Conservation (phyloP, 2,329 filamentous ascomycete genomes). For the Beauveria bassiana region DNA sequence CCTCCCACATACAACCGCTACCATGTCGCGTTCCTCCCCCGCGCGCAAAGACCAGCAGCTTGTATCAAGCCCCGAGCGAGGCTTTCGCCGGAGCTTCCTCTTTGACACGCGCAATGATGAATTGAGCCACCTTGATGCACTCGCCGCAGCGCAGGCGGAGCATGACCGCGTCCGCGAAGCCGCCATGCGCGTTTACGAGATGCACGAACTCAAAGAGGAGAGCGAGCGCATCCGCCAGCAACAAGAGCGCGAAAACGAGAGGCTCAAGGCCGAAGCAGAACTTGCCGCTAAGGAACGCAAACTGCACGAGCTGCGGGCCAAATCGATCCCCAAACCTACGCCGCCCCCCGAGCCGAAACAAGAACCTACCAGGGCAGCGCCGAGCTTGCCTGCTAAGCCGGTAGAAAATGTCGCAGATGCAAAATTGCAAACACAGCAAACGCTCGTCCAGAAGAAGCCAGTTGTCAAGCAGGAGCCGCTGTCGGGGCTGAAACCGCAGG, state of each 20-base stretch:
- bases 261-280: conserved; percentile 35
- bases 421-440: neutral
- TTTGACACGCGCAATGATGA: conserved; percentile 54
- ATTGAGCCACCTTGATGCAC: conserved; percentile 54
- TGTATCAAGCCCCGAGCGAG: conserved; percentile 33
- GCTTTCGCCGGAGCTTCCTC: conserved; percentile 53
- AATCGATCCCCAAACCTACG: conserved; percentile 36
- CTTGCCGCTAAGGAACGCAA: conserved; percentile 40
- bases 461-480: conserved; percentile 10
- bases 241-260: conserved; percentile 39
- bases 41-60: conserved; percentile 28
- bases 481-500: conserved; percentile 9
- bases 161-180: conserved; percentile 56
- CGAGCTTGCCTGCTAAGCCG: conserved; percentile 10
- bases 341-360: conserved; percentile 19
- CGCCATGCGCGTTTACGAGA: conserved; percentile 40
- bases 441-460: neutral
- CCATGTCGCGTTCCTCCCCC: conserved; percentile 39
- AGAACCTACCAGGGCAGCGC: conserved; percentile 11
- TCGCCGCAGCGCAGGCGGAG: conserved; percentile 56
- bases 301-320: conserved; percentile 39
- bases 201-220: conserved; percentile 39
- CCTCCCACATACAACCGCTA: conserved; percentile 1
- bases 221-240: conserved; percentile 34
- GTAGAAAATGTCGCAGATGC: conserved; percentile 7